Conservation (phyloP, 2,329 filamentous ascomycete species). For the Talaromyces islandicus region DNA sequence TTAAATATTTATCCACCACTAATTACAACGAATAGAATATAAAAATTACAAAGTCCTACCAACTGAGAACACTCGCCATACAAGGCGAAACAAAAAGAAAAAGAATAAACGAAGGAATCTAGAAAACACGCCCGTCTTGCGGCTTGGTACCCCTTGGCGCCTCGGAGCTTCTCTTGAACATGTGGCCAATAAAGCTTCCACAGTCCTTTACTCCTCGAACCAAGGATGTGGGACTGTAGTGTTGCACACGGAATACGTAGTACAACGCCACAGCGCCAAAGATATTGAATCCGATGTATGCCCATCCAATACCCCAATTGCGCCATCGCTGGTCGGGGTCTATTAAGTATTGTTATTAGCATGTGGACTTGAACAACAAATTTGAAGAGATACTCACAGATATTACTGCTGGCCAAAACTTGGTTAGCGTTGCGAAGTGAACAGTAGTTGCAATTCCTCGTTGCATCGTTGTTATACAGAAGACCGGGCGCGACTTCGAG, state of each 20-base stretch:
- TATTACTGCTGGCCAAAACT: conserved; percentile 40
- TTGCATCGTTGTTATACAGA: conserved; percentile 46
- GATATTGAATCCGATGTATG: conserved; percentile 56
- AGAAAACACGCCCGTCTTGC: conserved; percentile 11
- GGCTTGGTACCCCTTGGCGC: conserved; percentile 4
- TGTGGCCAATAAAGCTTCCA: conserved; percentile 2
- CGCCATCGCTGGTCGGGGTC: conserved; percentile 59
- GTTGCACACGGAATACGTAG: conserved; percentile 9
- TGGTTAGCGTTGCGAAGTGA: conserved; percentile 33
- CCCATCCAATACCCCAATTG: conserved; percentile 61
- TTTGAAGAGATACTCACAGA: conserved; percentile 16
- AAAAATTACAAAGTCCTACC: neutral
- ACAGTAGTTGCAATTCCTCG: conserved; percentile 47
- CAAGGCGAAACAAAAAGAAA: neutral
- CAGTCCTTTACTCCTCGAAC: conserved; percentile 3
- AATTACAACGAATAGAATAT: neutral
- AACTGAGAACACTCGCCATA: neutral
- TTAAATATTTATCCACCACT: neutral
- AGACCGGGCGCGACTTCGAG: conserved; percentile 38
- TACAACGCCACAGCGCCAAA: conserved; percentile 40
- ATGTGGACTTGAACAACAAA: neutral
- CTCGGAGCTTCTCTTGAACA: conserved; percentile 8
- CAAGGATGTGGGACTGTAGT: conserved; percentile 11
- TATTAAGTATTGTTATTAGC: neutral
- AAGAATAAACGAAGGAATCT: neutral